Evolutionary conservation across 176 grass and related monocot genomes (phyloP), one percentile per base, ranked within the genome.

Genomic region (Pharus latifolius): DNA sequence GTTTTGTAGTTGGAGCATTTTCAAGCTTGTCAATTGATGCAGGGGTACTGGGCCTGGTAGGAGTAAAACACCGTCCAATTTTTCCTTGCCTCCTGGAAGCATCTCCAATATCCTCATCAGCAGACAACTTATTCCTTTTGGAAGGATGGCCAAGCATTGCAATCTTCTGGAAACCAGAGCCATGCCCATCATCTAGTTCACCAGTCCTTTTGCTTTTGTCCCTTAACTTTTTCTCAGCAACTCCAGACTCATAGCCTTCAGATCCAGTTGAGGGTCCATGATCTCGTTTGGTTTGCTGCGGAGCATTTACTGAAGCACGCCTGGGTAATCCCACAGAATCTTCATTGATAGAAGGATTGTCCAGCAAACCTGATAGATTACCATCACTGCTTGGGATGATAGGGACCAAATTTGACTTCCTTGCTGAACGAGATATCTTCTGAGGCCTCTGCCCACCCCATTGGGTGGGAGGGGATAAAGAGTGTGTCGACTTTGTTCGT

Each of bases 381-480:
- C 75, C 77, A 79, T 88, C 88, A 37, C 80, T 71, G 77, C 32
- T 64, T 64, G 82, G 68, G 33, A 78, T 64, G 66, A 91, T 52
- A 41, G 88, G 82, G 16, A 69, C 69, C 74, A 88, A 80, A 83
- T 89, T 96, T 72, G 92, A 96, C 71, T 87, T 89, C 65, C 92
- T 89, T 84, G 85, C 85, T 34, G 74, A 79, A 54, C 92, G 92
- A 16, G 88, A 91, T 70, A 90, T 87, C 75, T 96, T 96, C 34
- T 82, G 92, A 87, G 92, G 85, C 77, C 92, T 96, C 50, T 96
- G 92, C 32, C 82, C 83, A 85, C 64, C 88, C 88, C 92, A 96
- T 65, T 92, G 83, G 22, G 81, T 70, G 9, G 92, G 82, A 73
- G 85, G 85, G 47, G 92, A 89, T 71, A 91, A 80, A 35, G 88